These are phyloP conservation scores for Marasmius sp. DNA, from an alignment of 1,284 basidiomycete genomes.

Conservation along the genomic window DNA sequence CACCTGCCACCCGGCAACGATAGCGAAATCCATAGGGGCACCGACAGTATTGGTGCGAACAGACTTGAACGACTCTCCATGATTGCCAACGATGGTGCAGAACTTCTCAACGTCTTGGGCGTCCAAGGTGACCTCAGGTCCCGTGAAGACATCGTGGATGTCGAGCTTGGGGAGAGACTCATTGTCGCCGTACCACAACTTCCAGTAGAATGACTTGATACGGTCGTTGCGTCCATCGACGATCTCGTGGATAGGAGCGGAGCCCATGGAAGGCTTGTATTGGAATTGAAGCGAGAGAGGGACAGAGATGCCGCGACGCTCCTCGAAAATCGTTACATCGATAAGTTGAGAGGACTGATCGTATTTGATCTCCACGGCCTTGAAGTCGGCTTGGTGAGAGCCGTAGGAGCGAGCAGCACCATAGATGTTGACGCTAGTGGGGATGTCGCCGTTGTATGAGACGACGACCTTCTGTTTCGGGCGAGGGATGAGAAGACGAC, in stretches of 20 bases:
- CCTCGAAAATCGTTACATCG: conserved; percentile 81
- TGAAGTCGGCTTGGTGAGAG: conserved; percentile 73
- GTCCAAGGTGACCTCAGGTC: conserved; percentile 81
- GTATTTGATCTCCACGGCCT: conserved; percentile 80
- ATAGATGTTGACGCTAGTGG: conserved; percentile 62
- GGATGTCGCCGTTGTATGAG: conserved; percentile 41
- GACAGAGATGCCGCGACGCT: conserved; percentile 74
- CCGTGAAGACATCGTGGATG: conserved; percentile 77
- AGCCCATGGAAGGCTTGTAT: conserved; percentile 89
- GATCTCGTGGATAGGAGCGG: conserved; percentile 92
- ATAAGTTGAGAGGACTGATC: conserved; percentile 59
- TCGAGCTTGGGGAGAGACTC: conserved; percentile 73
- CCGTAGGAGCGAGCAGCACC: conserved; percentile 85
- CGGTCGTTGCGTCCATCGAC: conserved; percentile 82
- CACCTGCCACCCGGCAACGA: conserved; percentile 97
- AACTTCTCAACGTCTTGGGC: conserved; percentile 82
- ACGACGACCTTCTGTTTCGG: conserved; percentile 76
- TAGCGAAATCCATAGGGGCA: conserved; percentile 98
- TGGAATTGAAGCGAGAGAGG: conserved; percentile 83
- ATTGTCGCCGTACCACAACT: conserved; percentile 91
- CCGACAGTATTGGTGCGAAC: conserved; percentile 68
- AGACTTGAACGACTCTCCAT: conserved; percentile 87
- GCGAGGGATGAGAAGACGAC: conserved; percentile 85
- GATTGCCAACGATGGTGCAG: conserved; percentile 92
- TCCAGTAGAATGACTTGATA: conserved; percentile 98